Conservation (phyloP, 371 early-diverging fungal species). For the Blastocladiella emersonii region DNA sequence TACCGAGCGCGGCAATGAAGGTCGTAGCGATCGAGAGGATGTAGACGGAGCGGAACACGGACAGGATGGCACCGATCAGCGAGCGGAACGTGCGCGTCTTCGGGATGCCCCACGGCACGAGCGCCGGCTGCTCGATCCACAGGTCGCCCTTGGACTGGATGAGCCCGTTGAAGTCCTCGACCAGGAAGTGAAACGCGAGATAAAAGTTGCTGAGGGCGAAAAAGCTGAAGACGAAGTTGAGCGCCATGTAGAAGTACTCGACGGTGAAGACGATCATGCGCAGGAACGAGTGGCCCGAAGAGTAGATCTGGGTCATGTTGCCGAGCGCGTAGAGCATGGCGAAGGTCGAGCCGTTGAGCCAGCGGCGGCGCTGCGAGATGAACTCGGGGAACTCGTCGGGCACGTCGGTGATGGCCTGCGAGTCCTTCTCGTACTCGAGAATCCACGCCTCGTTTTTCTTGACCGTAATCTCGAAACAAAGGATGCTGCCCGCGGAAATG, state of each 20-base stretch:
- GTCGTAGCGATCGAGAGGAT: slow-evolving; percentile 42
- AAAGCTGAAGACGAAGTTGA: slow-evolving; percentile 62
- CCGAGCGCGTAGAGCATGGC: slow-evolving; percentile 71
- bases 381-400: slow-evolving; percentile 70
- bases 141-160: neutral
- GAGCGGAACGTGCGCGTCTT: neutral
- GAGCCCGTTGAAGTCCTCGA: neutral
- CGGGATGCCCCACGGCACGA: too few relatives aligned
- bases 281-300: slow-evolving; percentile 45
- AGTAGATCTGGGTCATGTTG: slow-evolving; percentile 61
- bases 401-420: slow-evolving; percentile 72
- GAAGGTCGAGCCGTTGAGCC: slow-evolving; percentile 93
- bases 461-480: slow-evolving; percentile 53
- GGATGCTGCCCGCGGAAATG: neutral
- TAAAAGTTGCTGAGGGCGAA: slow-evolving; percentile 62
- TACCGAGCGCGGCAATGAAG: slow-evolving; percentile 60
- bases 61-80: too few relatives aligned
- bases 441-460: slow-evolving; percentile 57
- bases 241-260: slow-evolving; percentile 52
- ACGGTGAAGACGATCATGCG: slow-evolving; percentile 48
- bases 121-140: neutral
- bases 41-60: slow-evolving; percentile 42
- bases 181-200: slow-evolving; percentile 51
- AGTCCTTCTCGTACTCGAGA: slow-evolving; percentile 37
- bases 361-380: slow-evolving; percentile 81